These are phyloP conservation scores for Erythrophleum ivorense DNA, from an alignment of 331 rosid species.

Conservation along the genomic window DNA sequence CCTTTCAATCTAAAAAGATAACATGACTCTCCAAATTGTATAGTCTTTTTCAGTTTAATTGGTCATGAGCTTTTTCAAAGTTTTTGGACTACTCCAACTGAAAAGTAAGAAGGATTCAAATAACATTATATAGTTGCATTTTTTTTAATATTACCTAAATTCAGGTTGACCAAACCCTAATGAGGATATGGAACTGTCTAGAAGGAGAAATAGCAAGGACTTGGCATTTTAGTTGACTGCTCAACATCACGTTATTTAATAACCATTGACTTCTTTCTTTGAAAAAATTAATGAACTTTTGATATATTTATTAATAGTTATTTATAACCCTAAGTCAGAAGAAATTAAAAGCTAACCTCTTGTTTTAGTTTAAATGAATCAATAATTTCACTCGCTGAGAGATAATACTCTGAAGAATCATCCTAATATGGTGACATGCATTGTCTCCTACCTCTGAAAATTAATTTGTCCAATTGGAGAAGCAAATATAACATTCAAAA, in stretches of 20 bases:
- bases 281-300: not conserved
- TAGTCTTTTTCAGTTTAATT: not conserved
- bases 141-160: not conserved
- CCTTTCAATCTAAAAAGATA: not conserved
- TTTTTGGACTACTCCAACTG: not conserved
- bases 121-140: not conserved
- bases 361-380: too few species aligned
- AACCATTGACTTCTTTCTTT: not conserved
- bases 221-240: not conserved
- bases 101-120: not conserved
- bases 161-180: not conserved
- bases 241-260: not conserved
- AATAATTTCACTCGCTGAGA: too few species aligned
- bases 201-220: not conserved
- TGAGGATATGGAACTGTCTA: too few species aligned
- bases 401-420: too few species aligned
- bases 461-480: too few species aligned
- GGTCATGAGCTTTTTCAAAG: not conserved
- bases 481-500: not conserved
- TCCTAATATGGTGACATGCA: too few species aligned
- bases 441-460: too few species aligned
- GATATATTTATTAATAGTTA: not conserved
- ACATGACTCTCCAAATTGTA: not conserved
- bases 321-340: not conserved
- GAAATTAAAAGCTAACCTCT: not conserved